Evolutionary conservation across 2,329 filamentous ascomycete genomes (phyloP), one percentile per base, ranked within the genome.

Genomic region (Talaromyces sp.): DNA sequence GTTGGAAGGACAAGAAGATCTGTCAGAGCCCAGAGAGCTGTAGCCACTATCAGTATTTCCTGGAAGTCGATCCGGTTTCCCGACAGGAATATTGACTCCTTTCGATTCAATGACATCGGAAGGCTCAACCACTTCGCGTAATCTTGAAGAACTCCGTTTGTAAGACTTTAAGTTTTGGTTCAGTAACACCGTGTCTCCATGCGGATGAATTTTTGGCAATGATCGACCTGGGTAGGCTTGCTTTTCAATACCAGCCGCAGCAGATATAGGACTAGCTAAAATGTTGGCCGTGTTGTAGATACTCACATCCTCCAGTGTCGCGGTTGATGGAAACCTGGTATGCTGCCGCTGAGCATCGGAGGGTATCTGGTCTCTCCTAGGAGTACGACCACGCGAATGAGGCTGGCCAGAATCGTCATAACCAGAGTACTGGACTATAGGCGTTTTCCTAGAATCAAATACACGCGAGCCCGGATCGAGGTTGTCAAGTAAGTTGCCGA

Each of bases 1-100:
- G 44, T 47, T 58, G 7, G 55, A 57, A 22, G 53, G 44, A 11
- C 47, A 19, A 15, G 58, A 57, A 53, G 62, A 61, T 15, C 57
- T 51, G 55, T 68, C 55, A 11, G 74, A 76, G 9, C 71, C 68
- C 13, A 71, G 71, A 33, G 74, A 76, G 59, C 73, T 76, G 60
- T 77, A 77, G 22, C 75, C 75, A 58, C 74, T 76, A 60, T 77
- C 75, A 13, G 68, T 68, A 57, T 75, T 75, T 58, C 64, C 69
- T 39, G 72, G 66, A 5, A 71, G 68, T 22, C 60, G 66, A 4
- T 62, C 62, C 44, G 2, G 11, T 36, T 65, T 70, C 51, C 63
- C 66, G 30, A 65, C 62, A 32, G 63, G 58, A 22, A 53, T 53
- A 30, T 3, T 30, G 19, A 53, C 49, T 53, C 49, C 49, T n/a